Evolutionary conservation across 2,329 filamentous ascomycete species (phyloP).

Genomic region (Aspergillus luchuensis): DNA sequence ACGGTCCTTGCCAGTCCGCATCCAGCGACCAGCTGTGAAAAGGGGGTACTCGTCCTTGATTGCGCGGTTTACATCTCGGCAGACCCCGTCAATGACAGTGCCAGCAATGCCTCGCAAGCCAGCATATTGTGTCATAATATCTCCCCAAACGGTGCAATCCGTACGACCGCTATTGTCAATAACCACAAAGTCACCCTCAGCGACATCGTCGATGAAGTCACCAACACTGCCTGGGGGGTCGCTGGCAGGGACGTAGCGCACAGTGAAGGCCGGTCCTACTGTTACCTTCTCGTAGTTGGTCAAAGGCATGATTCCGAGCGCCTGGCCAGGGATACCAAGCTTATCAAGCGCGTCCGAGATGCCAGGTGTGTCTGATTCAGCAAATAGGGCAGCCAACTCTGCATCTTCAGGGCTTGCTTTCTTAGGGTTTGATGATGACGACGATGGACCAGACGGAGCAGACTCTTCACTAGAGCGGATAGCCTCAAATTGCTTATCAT

Average conservation of each 20-base stretch:
- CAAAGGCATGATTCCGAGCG: constrained; percentile 22
- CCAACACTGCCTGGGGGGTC: constrained; percentile 31
- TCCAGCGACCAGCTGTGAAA: constrained; percentile 37
- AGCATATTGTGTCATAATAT: constrained; percentile 42
- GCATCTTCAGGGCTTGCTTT: constrained; percentile 16
- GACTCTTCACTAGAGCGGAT: constrained; percentile 5
- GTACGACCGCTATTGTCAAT: constrained; percentile 39
- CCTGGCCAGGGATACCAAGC: constrained; percentile 25
- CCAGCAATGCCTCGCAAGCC: constrained; percentile 34
- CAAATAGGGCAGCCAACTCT: constrained; percentile 21
- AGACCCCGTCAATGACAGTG: constrained; percentile 38
- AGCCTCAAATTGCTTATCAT: constrained; percentile 24
- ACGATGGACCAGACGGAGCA: background rate
- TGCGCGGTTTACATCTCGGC: constrained; percentile 35
- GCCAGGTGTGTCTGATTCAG: constrained; percentile 20
- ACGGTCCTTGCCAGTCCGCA: constrained; percentile 38
- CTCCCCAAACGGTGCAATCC: constrained; percentile 41
- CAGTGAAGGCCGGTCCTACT: constrained; percentile 37
- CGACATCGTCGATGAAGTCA: constrained; percentile 38
- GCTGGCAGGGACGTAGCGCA: constrained; percentile 31
- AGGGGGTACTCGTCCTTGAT: constrained; percentile 33
- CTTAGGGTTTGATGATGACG: constrained; percentile 7
- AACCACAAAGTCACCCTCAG: constrained; percentile 33
- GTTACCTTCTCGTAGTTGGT: constrained; percentile 31
- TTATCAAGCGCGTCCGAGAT: constrained; percentile 28